These are phyloP conservation scores for Camelina sativa DNA, from an alignment of 345 rosid genomes.

Conservation along the genomic window DNA sequence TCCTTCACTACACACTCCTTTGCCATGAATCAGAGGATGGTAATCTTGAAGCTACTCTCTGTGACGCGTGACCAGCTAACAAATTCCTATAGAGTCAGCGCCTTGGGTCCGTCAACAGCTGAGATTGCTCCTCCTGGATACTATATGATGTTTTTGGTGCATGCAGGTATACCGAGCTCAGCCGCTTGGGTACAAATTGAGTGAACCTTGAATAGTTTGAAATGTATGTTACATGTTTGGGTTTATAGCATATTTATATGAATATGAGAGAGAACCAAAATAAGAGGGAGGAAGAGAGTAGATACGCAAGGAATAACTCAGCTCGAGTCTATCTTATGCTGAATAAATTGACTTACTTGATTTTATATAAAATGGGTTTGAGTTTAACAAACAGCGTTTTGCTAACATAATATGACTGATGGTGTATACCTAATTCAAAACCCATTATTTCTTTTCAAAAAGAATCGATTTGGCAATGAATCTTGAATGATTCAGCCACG, in stretches of 20 bases:
- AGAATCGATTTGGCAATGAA: slow-evolving; percentile 26
- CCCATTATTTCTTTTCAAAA: slow-evolving; percentile 19
- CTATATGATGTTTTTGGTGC: slow-evolving; percentile 74
- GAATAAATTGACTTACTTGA: slow-evolving; percentile 6
- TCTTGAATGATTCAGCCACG: slow-evolving; percentile 25
- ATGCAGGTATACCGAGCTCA: slow-evolving; percentile 66
- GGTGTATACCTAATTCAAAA: slow-evolving; percentile 24
- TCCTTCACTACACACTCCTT: slow-evolving; percentile 77
- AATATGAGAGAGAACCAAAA: not conserved
- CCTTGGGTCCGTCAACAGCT: slow-evolving; percentile 29
- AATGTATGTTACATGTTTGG: slow-evolving; percentile 30
- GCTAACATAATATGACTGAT: slow-evolving; percentile 11
- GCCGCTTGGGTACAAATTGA: slow-evolving; percentile 70
- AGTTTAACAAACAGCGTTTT: not conserved
- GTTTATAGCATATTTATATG: not conserved
- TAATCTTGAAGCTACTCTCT: slow-evolving; percentile 50
- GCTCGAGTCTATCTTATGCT: not conserved
- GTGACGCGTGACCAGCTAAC: slow-evolving; percentile 24
- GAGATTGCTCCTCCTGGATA: slow-evolving; percentile 74
- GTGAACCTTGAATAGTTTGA: slow-evolving; percentile 31
- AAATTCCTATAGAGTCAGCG: slow-evolving; percentile 17
- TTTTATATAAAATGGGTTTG: not conserved
- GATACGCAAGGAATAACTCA: not conserved
- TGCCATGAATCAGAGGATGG: slow-evolving; percentile 87
- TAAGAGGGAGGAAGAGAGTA: slow-evolving; percentile 4